Conservation (phyloP, 352 stramenopile genomes). For the Globisporangium nodosum region DNA sequence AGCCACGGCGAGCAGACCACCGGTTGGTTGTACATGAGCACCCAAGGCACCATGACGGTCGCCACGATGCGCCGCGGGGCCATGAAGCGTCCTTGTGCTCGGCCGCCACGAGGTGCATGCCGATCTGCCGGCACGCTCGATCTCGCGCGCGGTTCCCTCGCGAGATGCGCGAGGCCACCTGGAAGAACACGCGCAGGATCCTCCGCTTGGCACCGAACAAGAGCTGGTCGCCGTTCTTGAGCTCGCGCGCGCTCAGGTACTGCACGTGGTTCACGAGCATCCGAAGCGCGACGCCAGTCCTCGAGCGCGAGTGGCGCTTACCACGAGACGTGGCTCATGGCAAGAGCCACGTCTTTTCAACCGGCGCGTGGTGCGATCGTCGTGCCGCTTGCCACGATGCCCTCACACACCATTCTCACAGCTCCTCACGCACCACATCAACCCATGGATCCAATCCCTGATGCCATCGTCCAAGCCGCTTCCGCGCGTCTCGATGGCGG, state of each 20-base stretch:
- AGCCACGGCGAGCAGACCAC: constrained; percentile 81
- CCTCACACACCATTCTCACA: no score
- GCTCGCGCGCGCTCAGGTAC: constrained; percentile 31
- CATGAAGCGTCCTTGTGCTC: constrained; percentile 69
- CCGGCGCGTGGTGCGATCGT: no score
- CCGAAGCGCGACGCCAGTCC: constrained; percentile 83
- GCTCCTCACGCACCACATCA: no score
- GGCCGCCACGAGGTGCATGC: constrained; percentile 66
- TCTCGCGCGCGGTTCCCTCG: constrained; percentile 46
- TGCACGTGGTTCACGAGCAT: constrained; percentile 82
- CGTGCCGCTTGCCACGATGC: no score
- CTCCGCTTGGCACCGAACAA: constrained; percentile 83
- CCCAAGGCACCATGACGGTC: constrained; percentile 84
- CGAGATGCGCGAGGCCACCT: constrained; percentile 64
- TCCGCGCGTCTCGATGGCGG: no score
- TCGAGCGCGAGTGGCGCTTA: constrained; percentile 65
- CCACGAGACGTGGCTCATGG: no score
- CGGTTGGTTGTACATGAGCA: constrained; percentile 77
- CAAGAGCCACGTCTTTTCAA: no score
- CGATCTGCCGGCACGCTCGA: constrained; percentile 74
- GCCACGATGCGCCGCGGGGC: constrained; percentile 73
- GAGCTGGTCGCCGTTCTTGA: constrained; percentile 67
- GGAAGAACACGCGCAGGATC: constrained; percentile 76
- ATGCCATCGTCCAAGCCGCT: no score
- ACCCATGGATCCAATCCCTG: no score